Evolutionary conservation across 208 protist species (phyloP).

Genomic region (Blastocrithidia nonstop): DNA sequence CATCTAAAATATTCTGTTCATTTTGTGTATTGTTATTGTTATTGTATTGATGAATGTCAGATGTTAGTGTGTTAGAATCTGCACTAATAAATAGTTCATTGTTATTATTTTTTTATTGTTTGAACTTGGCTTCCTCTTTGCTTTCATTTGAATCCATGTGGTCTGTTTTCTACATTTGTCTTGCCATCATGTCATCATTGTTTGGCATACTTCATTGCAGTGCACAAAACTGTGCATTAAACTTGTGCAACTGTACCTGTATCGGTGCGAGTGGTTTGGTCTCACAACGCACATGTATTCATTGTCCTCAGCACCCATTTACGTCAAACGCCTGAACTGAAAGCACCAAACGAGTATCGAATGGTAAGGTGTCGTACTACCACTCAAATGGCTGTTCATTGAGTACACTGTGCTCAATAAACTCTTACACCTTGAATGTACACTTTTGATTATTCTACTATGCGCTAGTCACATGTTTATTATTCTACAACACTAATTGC

Average conservation of each 20-base stretch:
- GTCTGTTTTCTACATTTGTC: background rate
- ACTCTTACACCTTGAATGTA: background rate
- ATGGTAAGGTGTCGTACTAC: slow-evolving; percentile 19
- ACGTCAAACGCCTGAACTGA: slow-evolving; percentile 64
- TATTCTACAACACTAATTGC: slow-evolving; percentile 7
- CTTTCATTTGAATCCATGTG: background rate
- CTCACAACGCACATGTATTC: slow-evolving; percentile 35
- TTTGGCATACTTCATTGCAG: slow-evolving; percentile 58
- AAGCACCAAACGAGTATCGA: slow-evolving; percentile 48
- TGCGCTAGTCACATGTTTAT: background rate
- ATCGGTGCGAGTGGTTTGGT: slow-evolving; percentile 58
- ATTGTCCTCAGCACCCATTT: slow-evolving; percentile 51
- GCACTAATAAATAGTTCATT: slow-evolving; percentile 67
- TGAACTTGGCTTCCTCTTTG: background rate
- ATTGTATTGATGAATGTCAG: background rate
- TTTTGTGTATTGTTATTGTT: background rate
- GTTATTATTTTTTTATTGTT: slow-evolving; percentile 15
- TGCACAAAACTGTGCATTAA: slow-evolving; percentile 62
- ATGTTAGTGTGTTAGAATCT: slow-evolving; percentile 2
- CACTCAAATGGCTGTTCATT: no score
- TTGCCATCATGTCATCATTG: background rate
- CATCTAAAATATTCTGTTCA: background rate
- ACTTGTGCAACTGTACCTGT: slow-evolving; percentile 41
- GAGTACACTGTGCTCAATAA: no score
- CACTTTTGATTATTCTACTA: background rate